Base-by-base conservation (phyloP, 257 asterid species). In the Gardenia jasminoides region DNA sequence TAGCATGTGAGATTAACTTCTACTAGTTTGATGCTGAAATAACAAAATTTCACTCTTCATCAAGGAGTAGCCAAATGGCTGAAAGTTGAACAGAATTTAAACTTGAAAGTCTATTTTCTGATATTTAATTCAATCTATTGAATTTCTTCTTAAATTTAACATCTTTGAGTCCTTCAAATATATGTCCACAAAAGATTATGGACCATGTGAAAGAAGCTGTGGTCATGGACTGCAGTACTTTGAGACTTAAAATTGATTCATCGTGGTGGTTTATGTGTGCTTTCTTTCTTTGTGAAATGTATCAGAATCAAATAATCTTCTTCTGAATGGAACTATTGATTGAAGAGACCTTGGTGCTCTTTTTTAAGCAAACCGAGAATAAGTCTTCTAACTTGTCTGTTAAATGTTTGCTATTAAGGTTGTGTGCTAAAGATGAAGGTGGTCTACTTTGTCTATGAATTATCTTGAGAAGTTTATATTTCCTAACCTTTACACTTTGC, bases 401-500 rank as follows among this genome's bases (percentile, higher is more conserved):
- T 26, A 30, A 70, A 46, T 19, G 30, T 43, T 33, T 7, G 64
- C 61, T 33, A 44, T 7, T 69, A 50, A 58, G 58, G 7, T 70
- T 78, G 19, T 48, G 33, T 10, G 41, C 26, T n/a, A 50, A 12
- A 64, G 7, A 28, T 50, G 59, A 31, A 24, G 41, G 73, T 44
- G 44, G 56, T 54, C 36, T 77, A 41, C 47, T 31, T 75, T 82
- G 46, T 52, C 46, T 15, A 72, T 54, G 47, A 43, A 50, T 62
- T 31, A 64, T 39, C 59, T 67, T 47, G 59, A 41, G 19, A 67
- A 9, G 11, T 31, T 56, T 20, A 20, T 61, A 31, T 65, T 52
- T 76, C 66, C 62, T 83, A 28, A 52, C 73, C 20, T 68, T 31
- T 28, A 46, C 76, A 46, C 46, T 22, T 82, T 75, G 65, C 91